Conservation (phyloP, 148 eudicot genomes). For the Bassia scoparia region DNA sequence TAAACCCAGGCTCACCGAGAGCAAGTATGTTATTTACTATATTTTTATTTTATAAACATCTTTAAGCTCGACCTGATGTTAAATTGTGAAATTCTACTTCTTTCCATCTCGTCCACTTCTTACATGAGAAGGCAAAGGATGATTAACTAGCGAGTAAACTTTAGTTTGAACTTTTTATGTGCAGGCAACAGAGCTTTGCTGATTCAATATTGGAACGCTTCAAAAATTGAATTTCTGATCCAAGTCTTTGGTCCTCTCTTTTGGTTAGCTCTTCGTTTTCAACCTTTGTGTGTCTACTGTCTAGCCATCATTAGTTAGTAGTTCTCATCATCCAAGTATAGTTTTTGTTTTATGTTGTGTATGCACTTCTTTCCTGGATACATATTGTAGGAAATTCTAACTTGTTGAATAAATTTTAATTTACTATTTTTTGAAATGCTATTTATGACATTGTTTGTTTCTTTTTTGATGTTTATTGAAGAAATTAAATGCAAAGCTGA, state of each 20-base stretch:
- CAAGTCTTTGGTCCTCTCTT: not conserved
- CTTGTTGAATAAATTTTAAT: not conserved
- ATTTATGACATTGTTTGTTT: not conserved
- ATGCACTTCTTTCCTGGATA: constrained; percentile 5
- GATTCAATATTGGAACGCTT: constrained; percentile 56
- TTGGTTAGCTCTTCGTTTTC: constrained; percentile 20
- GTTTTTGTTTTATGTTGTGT: not conserved
- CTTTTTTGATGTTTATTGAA: too few relatives aligned
- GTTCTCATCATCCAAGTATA: not conserved
- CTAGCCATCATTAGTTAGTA: not conserved
- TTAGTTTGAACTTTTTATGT: not conserved
- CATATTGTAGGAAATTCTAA: not conserved
- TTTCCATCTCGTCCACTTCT: not conserved
- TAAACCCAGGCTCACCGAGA: constrained; percentile 86
- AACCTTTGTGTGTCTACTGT: constrained; percentile 9
- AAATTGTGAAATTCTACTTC: not conserved
- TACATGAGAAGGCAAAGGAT: not conserved
- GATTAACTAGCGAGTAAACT: too few relatives aligned
- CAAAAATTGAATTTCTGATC: constrained; percentile 32
- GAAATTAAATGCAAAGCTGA: not conserved
- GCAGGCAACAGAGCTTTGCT: constrained; percentile 87
- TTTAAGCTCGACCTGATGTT: not conserved
- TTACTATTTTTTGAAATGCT: not conserved
- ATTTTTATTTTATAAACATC: not conserved
- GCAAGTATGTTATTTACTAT: constrained; percentile 75